Evolutionary conservation across 768 basidiomycete species (phyloP).

Genomic region (Hypholoma fasciculare): DNA sequence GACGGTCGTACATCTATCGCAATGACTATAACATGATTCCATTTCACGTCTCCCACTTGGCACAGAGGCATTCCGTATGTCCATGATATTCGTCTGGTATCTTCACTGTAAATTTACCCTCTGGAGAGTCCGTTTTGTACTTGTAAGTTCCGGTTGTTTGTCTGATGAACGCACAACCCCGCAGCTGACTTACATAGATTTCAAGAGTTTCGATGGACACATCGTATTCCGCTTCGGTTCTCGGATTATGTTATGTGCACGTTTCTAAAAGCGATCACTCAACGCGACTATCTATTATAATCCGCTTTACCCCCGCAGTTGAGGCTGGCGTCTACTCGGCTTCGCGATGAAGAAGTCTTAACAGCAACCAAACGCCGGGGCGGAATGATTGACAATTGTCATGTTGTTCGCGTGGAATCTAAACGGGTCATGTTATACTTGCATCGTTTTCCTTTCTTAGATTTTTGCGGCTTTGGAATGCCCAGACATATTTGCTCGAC

Average conservation of each 20-base stretch:
- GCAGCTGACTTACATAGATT: too few species aligned
- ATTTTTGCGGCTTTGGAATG: background rate
- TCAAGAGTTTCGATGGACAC: background rate
- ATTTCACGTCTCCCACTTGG: too few species aligned
- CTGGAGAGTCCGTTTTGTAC: too few species aligned
- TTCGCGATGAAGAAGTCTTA: background rate
- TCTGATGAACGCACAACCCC: too few species aligned
- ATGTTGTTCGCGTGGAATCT: slow-evolving; percentile 3
- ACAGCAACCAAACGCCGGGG: too few species aligned
- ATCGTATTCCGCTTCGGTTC: background rate
- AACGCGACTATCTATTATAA: background rate
- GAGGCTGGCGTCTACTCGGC: background rate
- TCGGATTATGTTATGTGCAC: background rate
- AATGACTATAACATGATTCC: too few species aligned
- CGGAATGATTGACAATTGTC: too few species aligned
- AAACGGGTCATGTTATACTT: background rate
- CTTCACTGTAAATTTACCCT: too few species aligned
- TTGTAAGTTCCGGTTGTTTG: too few species aligned
- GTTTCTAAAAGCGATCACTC: background rate
- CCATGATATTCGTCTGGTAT: too few species aligned
- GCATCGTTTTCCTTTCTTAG: background rate
- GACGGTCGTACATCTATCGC: too few species aligned
- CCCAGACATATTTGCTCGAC: background rate
- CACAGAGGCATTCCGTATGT: too few species aligned
- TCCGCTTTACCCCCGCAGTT: slow-evolving; percentile 12